Conservation (phyloP, 768 basidiomycete species). For the Lentinula sp. region DNA sequence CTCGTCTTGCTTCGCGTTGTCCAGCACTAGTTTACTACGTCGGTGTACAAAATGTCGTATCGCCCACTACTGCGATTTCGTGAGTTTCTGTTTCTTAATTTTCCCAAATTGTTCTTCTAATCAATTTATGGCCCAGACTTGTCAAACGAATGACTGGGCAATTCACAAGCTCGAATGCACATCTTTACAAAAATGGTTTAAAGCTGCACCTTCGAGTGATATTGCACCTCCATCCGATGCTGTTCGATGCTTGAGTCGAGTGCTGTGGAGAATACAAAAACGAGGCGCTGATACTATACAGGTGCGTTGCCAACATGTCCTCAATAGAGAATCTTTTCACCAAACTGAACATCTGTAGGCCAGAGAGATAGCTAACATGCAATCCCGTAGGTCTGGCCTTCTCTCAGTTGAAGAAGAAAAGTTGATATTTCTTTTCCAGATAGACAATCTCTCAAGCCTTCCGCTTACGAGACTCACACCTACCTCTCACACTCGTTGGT, state of each 20-base stretch:
- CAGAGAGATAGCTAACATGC: constrained; percentile 59
- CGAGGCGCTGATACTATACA: constrained; percentile 46
- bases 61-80: constrained; percentile 71
- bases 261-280: constrained; percentile 61
- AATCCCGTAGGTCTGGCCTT: constrained; percentile 58
- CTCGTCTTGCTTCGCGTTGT: constrained; percentile 53
- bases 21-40: constrained; percentile 37
- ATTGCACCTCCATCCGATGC: constrained; percentile 66
- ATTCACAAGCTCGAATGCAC: constrained; percentile 75
- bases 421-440: constrained; percentile 32
- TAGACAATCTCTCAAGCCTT: constrained; percentile 42
- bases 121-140: constrained; percentile 33
- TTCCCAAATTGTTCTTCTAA: background rate
- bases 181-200: constrained; percentile 56
- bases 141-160: constrained; percentile 70
- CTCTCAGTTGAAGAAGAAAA: background rate
- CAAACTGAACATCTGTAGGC: constrained; percentile 29
- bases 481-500: constrained; percentile 72
- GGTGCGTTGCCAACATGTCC: constrained; percentile 35
- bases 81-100: constrained; percentile 20
- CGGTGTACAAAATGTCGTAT: constrained; percentile 71
- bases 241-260: constrained; percentile 69
- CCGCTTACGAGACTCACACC: constrained; percentile 50
- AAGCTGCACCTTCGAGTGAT: constrained; percentile 39
- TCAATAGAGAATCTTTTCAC: background rate